These are phyloP conservation scores for Trichoderma pleuroti DNA, from an alignment of 2,329 filamentous ascomycete genomes.

Conservation along the genomic window DNA sequence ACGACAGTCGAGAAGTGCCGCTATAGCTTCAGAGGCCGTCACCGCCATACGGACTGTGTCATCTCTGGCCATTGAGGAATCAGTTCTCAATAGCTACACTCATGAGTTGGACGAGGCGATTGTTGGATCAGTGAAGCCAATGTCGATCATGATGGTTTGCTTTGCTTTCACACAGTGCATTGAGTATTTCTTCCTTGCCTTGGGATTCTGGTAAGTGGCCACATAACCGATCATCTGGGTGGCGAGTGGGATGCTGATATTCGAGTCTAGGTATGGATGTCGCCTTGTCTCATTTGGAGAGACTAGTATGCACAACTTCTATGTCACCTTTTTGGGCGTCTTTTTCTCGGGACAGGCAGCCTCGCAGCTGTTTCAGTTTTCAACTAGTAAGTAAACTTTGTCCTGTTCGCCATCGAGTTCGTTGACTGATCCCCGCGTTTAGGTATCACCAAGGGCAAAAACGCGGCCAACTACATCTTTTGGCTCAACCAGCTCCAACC, in stretches of 20 bases:
- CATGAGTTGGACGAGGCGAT: constrained; percentile 32
- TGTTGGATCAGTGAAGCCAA: constrained; percentile 29
- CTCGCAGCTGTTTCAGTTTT: constrained; percentile 43
- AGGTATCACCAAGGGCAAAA: constrained; percentile 49
- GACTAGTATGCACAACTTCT: constrained; percentile 50
- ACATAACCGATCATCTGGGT: not conserved
- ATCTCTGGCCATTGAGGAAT: constrained; percentile 40
- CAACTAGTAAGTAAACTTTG: constrained; percentile 36
- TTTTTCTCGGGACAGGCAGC: constrained; percentile 45
- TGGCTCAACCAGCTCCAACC: constrained; percentile 44
- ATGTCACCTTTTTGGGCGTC: constrained; percentile 50
- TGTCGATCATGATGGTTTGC: constrained; percentile 35
- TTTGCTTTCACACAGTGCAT: constrained; percentile 38
- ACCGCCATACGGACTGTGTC: constrained; percentile 41
- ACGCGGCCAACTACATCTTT: constrained; percentile 49
- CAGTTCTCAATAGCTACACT: constrained; percentile 31
- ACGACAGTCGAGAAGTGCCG: constrained; percentile 35
- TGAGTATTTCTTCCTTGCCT: constrained; percentile 38
- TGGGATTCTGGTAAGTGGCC: constrained; percentile 37
- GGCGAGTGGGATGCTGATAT: not conserved
- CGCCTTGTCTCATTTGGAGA: constrained; percentile 39
- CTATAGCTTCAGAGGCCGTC: constrained; percentile 43
- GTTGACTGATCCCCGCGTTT: not conserved
- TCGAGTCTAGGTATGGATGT: constrained; percentile 32
- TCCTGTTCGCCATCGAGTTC: not conserved